A percentile compares a stretch with the other conserved stretches of the same genome.
These are phyloP conservation scores for Dunaliella primolecta DNA, from an alignment of 139 green algal species.

Conservation along the genomic window DNA sequence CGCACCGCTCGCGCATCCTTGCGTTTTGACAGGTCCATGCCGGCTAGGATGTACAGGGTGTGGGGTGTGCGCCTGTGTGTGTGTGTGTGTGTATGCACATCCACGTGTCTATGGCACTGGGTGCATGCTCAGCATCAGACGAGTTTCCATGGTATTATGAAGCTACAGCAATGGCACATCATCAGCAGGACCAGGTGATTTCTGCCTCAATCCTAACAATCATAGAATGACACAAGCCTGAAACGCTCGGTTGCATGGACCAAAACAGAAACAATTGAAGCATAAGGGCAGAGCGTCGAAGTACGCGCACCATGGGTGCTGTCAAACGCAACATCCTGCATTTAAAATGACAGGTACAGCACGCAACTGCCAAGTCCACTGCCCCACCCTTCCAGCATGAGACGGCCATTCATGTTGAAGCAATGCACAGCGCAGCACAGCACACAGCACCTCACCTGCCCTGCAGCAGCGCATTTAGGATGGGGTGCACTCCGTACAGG, in stretches of 20 bases:
- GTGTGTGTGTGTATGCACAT: not conserved
- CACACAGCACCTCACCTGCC: slow-evolving; percentile 3
- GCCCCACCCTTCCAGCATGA: not conserved
- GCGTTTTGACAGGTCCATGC: slow-evolving; percentile 48
- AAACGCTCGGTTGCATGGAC: not conserved
- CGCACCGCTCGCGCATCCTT: slow-evolving; percentile 57
- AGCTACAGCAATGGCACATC: slow-evolving; percentile 4
- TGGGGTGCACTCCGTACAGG: slow-evolving; percentile 77
- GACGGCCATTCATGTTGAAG: not conserved
- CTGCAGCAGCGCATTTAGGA: slow-evolving; percentile 64
- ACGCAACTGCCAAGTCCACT: not conserved
- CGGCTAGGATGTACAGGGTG: slow-evolving; percentile 34
- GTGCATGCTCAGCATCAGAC: slow-evolving; percentile 1
- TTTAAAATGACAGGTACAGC: not conserved
- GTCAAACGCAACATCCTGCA: not conserved
- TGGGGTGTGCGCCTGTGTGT: slow-evolving; percentile 4
- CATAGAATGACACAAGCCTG: not conserved
- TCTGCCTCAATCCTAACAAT: not conserved
- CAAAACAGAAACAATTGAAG: too few species aligned
- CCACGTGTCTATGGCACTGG: not conserved
- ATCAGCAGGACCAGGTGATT: slow-evolving; percentile 1
- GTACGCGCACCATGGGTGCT: not conserved
- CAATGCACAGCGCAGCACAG: not conserved
- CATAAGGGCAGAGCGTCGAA: too few species aligned
- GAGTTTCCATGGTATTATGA: not conserved